Percentiles rank a stretch among this genome's conserved stretches.
Evolutionary conservation across 1,284 basidiomycete species (phyloP).

Genomic region (Puccinia polysora): DNA sequence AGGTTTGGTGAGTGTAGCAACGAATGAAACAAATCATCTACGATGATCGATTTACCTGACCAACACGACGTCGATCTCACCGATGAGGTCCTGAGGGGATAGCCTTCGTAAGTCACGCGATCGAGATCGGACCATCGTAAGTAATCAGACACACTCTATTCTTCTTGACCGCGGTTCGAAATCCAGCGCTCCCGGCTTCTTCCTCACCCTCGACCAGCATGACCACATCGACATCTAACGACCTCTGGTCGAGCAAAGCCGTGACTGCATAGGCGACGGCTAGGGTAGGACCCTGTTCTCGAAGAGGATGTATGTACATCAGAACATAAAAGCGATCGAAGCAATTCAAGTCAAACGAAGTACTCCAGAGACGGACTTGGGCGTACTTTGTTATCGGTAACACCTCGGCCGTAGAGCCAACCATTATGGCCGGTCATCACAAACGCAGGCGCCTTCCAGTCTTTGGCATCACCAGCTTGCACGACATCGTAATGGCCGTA

Average conservation of each 20-base stretch:
- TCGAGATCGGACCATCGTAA: background rate
- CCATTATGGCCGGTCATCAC: conserved; percentile 76
- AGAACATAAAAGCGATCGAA: background rate
- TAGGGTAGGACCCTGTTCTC: conserved; percentile 84
- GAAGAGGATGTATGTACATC: background rate
- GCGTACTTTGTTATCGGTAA: conserved; percentile 55
- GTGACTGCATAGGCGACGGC: conserved; percentile 85
- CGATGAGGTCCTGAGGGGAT: conserved; percentile 64
- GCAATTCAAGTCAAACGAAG: background rate
- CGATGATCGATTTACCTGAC: conserved; percentile 54
- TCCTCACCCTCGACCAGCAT: conserved; percentile 94
- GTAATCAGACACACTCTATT: conserved; percentile 62
- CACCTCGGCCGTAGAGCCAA: conserved; percentile 87
- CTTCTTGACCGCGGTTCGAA: conserved; percentile 67
- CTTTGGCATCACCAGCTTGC: conserved; percentile 62
- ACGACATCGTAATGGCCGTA: conserved; percentile 97
- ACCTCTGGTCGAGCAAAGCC: conserved; percentile 66
- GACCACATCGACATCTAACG: conserved; percentile 78
- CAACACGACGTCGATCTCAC: conserved; percentile 76
- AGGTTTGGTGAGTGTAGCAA: too few species aligned
- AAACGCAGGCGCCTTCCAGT: conserved; percentile 85
- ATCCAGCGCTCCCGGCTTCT: conserved; percentile 82
- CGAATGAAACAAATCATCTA: background rate
- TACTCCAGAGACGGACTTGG: background rate
- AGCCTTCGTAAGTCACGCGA: background rate